Evolutionary conservation across 1,284 basidiomycete species (phyloP), one percentile per base, ranked within the genome.

Genomic region (Porphyrellus sp.): DNA sequence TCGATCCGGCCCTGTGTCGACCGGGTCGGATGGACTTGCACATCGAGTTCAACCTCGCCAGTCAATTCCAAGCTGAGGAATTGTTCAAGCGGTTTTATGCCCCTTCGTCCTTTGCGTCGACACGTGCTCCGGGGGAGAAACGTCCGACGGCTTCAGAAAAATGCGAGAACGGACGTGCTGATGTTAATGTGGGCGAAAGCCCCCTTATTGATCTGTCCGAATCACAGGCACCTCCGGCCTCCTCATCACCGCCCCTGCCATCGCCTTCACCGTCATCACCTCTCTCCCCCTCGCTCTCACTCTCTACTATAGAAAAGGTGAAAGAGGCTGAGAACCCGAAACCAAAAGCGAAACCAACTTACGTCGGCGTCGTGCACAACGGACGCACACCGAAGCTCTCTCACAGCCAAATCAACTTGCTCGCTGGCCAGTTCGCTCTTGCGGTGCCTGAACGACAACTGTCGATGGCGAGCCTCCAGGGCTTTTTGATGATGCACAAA

Each of bases 11-110:
- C 1, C 76, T 90, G 21, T 81, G 79, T 57, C 80, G 89, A n/a
- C 85, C 88, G 3, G 89, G 89, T 33, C 82, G 88, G 6, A 85
- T 90, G 79, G 88, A 91, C 64, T 61, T 89, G n/a, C 85, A 88
- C 60, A 71, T 91, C 50, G 80, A 88, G 60, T 90, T 89, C 69
- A 79, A 78, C 59, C 73, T 83, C 21, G 83, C 88, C 8, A 86
- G 83, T 63, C 77, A 73, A 51, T 81, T 77, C 68, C 86, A 91
- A 61, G 84, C 82, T 2, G 69, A 69, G 33, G 78, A 83, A 59
- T 70, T 90, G 3, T 90, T 82, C 69, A 75, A 72, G 40, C 74
- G 78, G 47, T 90, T 91, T 72, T 90, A 84, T 63, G 68, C 80
- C 4, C 82, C 80, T 1, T 48, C 67, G 23, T 49, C 33, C 11